phyloP scores from a whole-genome alignment of 2,329 filamentous ascomycete species.

The Colletotrichum sidae region DNA sequence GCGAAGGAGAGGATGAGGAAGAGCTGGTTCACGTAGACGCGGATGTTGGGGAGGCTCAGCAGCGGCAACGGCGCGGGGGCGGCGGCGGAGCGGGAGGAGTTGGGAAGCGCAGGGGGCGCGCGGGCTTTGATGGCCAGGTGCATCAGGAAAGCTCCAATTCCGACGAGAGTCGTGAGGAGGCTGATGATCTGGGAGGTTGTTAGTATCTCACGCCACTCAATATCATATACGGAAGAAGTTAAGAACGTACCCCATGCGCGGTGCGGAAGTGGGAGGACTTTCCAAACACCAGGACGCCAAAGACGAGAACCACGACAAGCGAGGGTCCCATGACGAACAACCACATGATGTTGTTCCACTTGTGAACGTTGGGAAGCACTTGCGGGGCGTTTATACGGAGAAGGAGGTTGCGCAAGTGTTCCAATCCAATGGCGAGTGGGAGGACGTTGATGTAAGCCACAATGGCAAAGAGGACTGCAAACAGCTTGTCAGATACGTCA shows the following conservation, averaged over 20 bases:
- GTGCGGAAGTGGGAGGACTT: conserved; percentile 43
- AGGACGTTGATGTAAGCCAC: conserved; percentile 42
- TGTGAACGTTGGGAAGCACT: conserved; percentile 41
- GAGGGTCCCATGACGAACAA: conserved; percentile 42
- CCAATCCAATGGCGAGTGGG: conserved; percentile 44
- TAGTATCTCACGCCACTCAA: not conserved
- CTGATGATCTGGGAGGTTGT: conserved; percentile 42
- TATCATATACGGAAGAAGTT: not conserved
- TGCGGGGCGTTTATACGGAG: conserved; percentile 39
- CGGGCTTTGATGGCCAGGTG: conserved; percentile 41
- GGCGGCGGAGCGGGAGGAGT: conserved; percentile 10
- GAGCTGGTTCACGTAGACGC: conserved; percentile 42
- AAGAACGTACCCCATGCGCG: conserved; percentile 44
- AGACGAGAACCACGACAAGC: conserved; percentile 42
- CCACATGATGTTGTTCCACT: conserved; percentile 43
- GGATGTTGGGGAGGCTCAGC: conserved; percentile 29
- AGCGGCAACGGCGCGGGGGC: not conserved
- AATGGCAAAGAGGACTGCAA: conserved; percentile 42
- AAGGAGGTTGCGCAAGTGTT: conserved; percentile 43
- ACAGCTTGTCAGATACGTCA: not conserved
- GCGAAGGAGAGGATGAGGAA: conserved; percentile 42
- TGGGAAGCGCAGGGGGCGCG: conserved; percentile 8
- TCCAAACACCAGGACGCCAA: conserved; percentile 42
- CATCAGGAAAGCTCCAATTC: conserved; percentile 41
- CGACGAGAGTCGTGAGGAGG: conserved; percentile 43